Evolutionary conservation across 2,329 filamentous ascomycete genomes (phyloP), one percentile per base, ranked within the genome.

Genomic region (Trichophaea hybrida): DNA sequence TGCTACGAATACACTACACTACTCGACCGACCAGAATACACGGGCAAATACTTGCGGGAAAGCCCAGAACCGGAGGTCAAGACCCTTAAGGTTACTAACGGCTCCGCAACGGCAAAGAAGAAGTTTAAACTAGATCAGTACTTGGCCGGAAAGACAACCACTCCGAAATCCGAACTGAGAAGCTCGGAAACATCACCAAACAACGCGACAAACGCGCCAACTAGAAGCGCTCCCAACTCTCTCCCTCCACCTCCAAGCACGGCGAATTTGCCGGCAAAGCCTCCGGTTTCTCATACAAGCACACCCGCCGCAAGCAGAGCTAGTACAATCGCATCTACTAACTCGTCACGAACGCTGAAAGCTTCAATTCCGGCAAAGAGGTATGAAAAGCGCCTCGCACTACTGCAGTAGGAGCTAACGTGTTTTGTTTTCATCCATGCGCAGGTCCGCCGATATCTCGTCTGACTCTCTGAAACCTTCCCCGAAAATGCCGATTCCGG

Each of bases 1-100:
- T 66, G 64, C 53, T 65, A 61, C 51, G 64, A 63, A 49, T 65
- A 66, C 52, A 60, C 56, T 17, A 66, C 64, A n/a, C 38, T 66
- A 40, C 38, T 66, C 15, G 57, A 60, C 35, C 57, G 64, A 33
- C 59, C 59, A 6, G 64, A 64, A 38, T 64, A 64, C 58, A 60
- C 61, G 35, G 58, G 57, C 15, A 64, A 64, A 40, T 63, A 61
- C 57, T 31, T 65, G 12, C 62, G 43, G 12, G 64, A 66, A 24
- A 65, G 63, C 31, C 64, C 64, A 8, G 64, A 65, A 34, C 64
- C 38, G 32, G 59, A 58, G 5, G 35, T 59, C 15, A 57, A 35
- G 44, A 48, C 40, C 31, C 55, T 24, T 6, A 34, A 49, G 40
- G 37, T 55, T 38, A 44, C 55, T 40, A 64, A 64, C 38, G 34